Percentiles rank a stretch among this genome's conserved stretches.
Conservation (phyloP, 352 stramenopile genomes). For the Pythium scleroteichum region DNA sequence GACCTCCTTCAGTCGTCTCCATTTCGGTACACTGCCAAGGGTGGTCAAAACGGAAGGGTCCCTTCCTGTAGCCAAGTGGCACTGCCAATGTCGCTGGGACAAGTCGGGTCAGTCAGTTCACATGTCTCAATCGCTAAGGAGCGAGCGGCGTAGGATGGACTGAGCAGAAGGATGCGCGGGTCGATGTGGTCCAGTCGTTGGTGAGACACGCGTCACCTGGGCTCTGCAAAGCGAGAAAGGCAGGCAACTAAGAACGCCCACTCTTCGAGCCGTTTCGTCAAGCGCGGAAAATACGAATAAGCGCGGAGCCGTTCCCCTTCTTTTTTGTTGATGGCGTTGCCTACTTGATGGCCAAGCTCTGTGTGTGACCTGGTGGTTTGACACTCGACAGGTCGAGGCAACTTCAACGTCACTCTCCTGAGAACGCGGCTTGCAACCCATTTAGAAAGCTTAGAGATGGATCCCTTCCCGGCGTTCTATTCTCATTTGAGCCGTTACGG, state of each 20-base stretch:
- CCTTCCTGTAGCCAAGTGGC: not conserved
- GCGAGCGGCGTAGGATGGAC: not conserved
- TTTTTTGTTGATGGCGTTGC: too few relatives aligned
- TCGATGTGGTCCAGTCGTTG: not conserved
- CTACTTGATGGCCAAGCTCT: too few relatives aligned
- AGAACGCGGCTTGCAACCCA: too few relatives aligned
- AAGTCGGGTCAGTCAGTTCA: constrained; percentile 1
- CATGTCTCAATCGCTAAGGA: constrained; percentile 4
- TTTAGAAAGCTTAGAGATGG: not conserved
- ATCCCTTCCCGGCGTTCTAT: too few relatives aligned
- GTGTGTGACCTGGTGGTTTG: too few relatives aligned
- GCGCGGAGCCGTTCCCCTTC: too few relatives aligned
- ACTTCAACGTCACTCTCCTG: not conserved
- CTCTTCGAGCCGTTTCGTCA: too few relatives aligned
- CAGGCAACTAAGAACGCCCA: too few relatives aligned
- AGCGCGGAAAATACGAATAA: too few relatives aligned
- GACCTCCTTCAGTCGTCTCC: not conserved
- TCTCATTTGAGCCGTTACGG: too few relatives aligned
- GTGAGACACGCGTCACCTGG: not conserved
- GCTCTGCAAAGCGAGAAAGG: too few relatives aligned
- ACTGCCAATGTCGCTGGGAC: not conserved
- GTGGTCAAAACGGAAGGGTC: not conserved
- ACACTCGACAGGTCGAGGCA: not conserved
- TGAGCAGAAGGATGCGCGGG: not conserved
- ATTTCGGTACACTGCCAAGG: not conserved